These are phyloP conservation scores for Aschersonia sp. DNA, from an alignment of 2,329 filamentous ascomycete species.

Conservation along the genomic window DNA sequence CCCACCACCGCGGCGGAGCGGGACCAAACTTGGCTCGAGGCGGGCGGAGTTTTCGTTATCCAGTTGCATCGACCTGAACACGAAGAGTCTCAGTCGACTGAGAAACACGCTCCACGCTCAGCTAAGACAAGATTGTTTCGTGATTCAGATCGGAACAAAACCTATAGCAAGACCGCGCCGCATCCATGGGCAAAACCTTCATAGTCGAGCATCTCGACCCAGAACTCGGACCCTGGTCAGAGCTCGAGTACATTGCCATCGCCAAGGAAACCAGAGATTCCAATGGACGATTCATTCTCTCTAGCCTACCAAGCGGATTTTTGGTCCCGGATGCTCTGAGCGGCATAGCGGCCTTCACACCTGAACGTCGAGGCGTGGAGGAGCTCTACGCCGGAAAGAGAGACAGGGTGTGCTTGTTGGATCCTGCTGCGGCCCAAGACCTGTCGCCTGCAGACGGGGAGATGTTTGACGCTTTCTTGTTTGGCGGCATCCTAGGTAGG, in stretches of 20 bases:
- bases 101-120: neutral
- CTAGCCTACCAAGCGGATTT: constrained; percentile 59
- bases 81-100: no score
- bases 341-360: constrained; percentile 45
- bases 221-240: constrained; percentile 87
- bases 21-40: no score
- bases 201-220: constrained; percentile 95
- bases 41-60: no score
- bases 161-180: constrained; percentile 8
- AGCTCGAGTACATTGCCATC: constrained; percentile 82
- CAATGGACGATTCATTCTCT: constrained; percentile 62
- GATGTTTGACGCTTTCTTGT: constrained; percentile 79
- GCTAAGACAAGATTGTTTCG: neutral
- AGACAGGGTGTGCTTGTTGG: constrained; percentile 70
- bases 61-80: no score
- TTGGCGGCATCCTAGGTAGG: constrained; percentile 86
- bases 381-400: constrained; percentile 62
- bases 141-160: neutral
- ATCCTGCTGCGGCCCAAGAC: constrained; percentile 71
- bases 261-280: constrained; percentile 60
- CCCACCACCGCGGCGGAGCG: no score
- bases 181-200: constrained; percentile 51
- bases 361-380: constrained; percentile 69
- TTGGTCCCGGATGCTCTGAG: constrained; percentile 45
- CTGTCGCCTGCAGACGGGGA: constrained; percentile 71